Base-by-base conservation (phyloP, 305 asterid genomes). In the Solanum hybrid region DNA sequence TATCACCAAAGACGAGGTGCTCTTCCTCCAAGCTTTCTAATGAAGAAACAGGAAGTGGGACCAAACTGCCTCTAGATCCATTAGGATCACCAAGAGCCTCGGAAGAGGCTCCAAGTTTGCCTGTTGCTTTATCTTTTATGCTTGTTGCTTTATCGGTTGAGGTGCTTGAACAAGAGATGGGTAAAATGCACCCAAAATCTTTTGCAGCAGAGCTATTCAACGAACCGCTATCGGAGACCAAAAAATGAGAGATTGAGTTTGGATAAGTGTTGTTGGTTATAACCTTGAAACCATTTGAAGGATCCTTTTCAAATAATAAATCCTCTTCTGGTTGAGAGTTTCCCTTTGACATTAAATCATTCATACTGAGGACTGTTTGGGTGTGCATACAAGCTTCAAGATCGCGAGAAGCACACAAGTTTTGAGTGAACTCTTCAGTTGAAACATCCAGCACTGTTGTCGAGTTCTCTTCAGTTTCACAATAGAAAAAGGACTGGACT, bases 1-100 rank as follows among this genome's bases (percentile, higher is more conserved):
- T 88, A 90, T 93, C 91, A 8, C 95, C 97, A 71, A 93, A 94
- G 22, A 94, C 42, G 88, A 93, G 93, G 76, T 92, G 94, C 89
- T 95, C 95, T 90, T 92, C 94, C 88, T 91, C 94, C 36, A 93
- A 91, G 90, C 88, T 92, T 86, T 90, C 93, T 86, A 95, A 84
- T 86, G 93, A 89, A 82, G 87, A 86, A 11, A 86, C 89, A 36
- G 81, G 73, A 37, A 90, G 82, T 69, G 87, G 88, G 89, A 77
- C 86, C 85, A 89, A 85, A 56, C 84, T 51, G 85, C 80, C 86
- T 27, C 71, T 85, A 86, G 88, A 89, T 22, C 87, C 90, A 75
- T 56, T 92, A 76, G 91, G 89, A 88, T 38, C 88, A 32, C 87
- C 87, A 31, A 84, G 75, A 84, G 87, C 77, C 51, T 88, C 85